phyloP scores from a whole-genome alignment of 192 early-diverging fungal genomes.

The Coemansia sp. region DNA sequence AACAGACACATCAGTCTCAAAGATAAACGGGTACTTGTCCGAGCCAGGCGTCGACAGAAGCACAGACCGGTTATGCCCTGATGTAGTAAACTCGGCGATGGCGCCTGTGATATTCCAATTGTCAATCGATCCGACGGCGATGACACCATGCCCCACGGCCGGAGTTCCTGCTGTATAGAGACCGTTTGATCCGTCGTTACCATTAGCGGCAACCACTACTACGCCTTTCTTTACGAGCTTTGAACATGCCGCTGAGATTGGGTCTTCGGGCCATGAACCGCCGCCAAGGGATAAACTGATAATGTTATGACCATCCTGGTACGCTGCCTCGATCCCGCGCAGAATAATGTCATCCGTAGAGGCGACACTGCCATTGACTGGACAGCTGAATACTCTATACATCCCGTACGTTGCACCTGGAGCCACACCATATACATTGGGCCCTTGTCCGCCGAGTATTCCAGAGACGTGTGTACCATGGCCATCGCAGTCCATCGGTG shows the following conservation, averaged over 20 bases:
- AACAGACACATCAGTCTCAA: conserved; percentile 13
- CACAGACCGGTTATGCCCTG: background rate
- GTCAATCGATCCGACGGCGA: conserved; percentile 63
- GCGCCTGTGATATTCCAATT: conserved; percentile 46
- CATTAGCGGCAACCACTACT: conserved; percentile 65
- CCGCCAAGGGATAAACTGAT: conserved; percentile 70
- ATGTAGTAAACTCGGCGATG: conserved; percentile 20
- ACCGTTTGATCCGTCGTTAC: conserved; percentile 73
- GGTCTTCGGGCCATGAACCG: conserved; percentile 57
- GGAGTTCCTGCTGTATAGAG: conserved; percentile 57
- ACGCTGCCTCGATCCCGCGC: conserved; percentile 58
- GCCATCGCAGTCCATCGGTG: conserved; percentile 57
- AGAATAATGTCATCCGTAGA: conserved; percentile 59
- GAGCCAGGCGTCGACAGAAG: conserved; percentile 4
- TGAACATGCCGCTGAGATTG: conserved; percentile 51
- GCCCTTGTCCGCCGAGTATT: conserved; percentile 53
- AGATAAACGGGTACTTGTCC: conserved; percentile 10
- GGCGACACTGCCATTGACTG: conserved; percentile 22
- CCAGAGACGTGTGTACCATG: conserved; percentile 73
- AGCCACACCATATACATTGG: conserved; percentile 61
- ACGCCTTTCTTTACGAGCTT: conserved; percentile 53
- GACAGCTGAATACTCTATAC: conserved; percentile 65
- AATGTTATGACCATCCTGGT: conserved; percentile 52
- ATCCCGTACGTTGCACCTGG: conserved; percentile 67
- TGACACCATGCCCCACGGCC: conserved; percentile 52